Percentiles rank a stretch among this genome's conserved stretches.
phyloP scores from a whole-genome alignment of 768 basidiomycete genomes.

The Mycena amicta region DNA sequence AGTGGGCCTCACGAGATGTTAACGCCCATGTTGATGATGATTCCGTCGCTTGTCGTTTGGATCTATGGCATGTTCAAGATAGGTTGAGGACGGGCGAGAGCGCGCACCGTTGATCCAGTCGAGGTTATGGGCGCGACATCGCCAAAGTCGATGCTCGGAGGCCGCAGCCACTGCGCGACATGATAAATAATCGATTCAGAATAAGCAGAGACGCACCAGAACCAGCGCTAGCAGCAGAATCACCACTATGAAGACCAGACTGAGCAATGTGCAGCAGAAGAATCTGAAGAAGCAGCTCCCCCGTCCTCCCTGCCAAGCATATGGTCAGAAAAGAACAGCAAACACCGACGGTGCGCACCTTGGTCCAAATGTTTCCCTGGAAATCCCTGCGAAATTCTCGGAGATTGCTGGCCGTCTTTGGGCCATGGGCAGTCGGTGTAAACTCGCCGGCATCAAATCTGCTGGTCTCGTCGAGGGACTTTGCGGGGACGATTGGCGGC shows the following conservation, averaged over 20 bases:
- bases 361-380: constrained; percentile 71
- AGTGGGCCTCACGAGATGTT: constrained; percentile 58
- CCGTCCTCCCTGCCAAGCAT: constrained; percentile 53
- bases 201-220: constrained; percentile 49
- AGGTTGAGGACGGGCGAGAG: background rate
- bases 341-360: constrained; percentile 37
- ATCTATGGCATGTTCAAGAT: constrained; percentile 24
- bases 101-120: constrained; percentile 49
- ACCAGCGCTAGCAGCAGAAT: constrained; percentile 68
- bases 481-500: constrained; percentile 14
- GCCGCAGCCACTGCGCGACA: constrained; percentile 67
- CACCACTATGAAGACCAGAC: constrained; percentile 61
- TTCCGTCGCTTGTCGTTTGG: constrained; percentile 45
- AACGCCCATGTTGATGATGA: constrained; percentile 64
- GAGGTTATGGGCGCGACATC: constrained; percentile 40
- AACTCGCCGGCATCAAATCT: constrained; percentile 48
- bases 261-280: constrained; percentile 76
- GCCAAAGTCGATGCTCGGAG: constrained; percentile 68
- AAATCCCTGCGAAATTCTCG: constrained; percentile 57
- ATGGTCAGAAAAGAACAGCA: background rate
- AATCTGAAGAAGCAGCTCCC: constrained; percentile 66
- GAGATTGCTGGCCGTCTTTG: constrained; percentile 44
- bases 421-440: constrained; percentile 33
- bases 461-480: constrained; percentile 32
- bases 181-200: background rate